Base-by-base conservation (phyloP, 2,329 filamentous ascomycete genomes). In the Zalaria sp. region DNA sequence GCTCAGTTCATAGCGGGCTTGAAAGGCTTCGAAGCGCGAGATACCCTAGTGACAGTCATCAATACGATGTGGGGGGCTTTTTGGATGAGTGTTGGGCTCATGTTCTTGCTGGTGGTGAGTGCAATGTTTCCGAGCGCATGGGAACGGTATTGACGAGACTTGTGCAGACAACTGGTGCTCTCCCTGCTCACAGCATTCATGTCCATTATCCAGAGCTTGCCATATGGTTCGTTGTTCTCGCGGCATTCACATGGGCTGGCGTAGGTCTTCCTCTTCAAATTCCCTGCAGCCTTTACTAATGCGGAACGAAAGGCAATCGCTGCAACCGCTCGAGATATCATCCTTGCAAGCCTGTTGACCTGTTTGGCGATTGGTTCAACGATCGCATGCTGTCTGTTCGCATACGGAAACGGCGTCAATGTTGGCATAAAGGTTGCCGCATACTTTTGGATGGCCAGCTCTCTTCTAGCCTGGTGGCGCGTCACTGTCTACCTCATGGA, bases 1-100 rank as follows among this genome's bases (percentile, higher is more conserved):
- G 49, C 47, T n/a, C 53, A 56, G 38, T 55, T 56, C 46, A 52
- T 54, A 25, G 52, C 53, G 5, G 52, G 51, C 2, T 18, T 56
- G 3, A 45, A 43, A 18, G 53, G 51, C 3, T 51, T 50, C 27
- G 35, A 43, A 27, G 50, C 50, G 5, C 28, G 50, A 28, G 50
- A 53, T 42, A 50, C 45, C 4, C 39, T 53, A 34, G 49, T 51
- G 5, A 49, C 49, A 18, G 48, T 53, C 9, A 46, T 53, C 3
- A 48, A 52, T 38, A 47, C 43, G 1, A 45, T 50, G 48, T 53
- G 51, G 49, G 51, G 51, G 4, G 35, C 35, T 27, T 53, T 53
- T 31, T 53, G 51, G 51, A 47, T 52, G 40, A 31, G 26, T 27
- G 34, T 37, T 9, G 40, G 40, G 4, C 27, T 41, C 18, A 41